phyloP scores from a whole-genome alignment of 257 asterid species.

The Gentiana straminea region DNA sequence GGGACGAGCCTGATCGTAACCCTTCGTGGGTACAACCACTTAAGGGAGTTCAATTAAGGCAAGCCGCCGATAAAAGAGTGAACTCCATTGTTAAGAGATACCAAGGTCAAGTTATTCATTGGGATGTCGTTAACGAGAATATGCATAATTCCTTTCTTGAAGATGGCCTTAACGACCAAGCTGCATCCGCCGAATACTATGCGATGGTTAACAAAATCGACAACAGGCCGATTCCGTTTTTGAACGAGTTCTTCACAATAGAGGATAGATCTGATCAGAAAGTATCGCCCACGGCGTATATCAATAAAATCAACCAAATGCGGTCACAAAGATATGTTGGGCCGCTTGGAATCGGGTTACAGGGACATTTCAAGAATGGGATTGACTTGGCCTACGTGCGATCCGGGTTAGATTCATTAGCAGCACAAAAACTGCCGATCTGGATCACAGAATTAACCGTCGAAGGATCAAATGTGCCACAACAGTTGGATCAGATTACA shows the following conservation, averaged over 20 bases:
- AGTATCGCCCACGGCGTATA: constrained; percentile 20
- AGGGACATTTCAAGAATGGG: constrained; percentile 13
- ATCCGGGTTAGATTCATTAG: constrained; percentile 18
- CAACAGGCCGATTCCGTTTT: constrained; percentile 10
- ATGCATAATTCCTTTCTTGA: constrained; percentile 42
- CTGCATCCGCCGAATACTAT: too few relatives aligned
- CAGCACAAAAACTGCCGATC: constrained; percentile 18
- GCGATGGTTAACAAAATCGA: constrained; percentile 13
- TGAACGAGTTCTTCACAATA: constrained; percentile 25
- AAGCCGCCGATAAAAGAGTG: constrained; percentile 27
- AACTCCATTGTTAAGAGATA: constrained; percentile 30
- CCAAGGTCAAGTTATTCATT: constrained; percentile 40
- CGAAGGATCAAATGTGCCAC: neutral
- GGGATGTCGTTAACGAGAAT: constrained; percentile 70
- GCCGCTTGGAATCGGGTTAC: constrained; percentile 19
- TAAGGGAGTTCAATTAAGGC: constrained; percentile 13
- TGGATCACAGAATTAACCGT: constrained; percentile 24
- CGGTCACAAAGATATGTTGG: constrained; percentile 10
- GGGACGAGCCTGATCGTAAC: constrained; percentile 34
- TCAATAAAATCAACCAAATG: constrained; percentile 13
- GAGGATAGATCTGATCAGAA: constrained; percentile 8
- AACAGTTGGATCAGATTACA: constrained; percentile 11
- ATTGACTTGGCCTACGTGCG: constrained; percentile 19
- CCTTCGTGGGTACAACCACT: constrained; percentile 41
- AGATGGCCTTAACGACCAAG: neutral